Base-by-base conservation (phyloP, 164 flowering plant genomes). In the Vitis vinifera region DNA sequence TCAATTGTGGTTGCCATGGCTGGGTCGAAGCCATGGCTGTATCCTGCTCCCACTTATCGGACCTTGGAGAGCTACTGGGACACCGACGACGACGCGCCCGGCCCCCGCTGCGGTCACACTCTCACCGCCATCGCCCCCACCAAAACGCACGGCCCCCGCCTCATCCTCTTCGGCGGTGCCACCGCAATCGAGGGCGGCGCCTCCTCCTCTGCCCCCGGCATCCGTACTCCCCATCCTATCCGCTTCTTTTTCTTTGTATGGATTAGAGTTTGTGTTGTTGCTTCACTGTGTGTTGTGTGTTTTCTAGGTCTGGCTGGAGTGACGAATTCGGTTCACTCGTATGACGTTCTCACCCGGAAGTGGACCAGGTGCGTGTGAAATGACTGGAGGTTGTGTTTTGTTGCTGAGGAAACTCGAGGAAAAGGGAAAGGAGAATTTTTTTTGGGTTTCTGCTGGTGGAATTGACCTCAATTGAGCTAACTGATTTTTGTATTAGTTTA, bases 131-230 rank as follows among this genome's bases (percentile, higher is more conserved):
- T 96, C 67, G 90, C 97, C 49, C 84, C 97, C 69, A 83, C 91
- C 66, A 91, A 93, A 68, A 62, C 87, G n/a, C 89, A 86, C 51
- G 99, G 99, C 19, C 90, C 97, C 16, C 89, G 97, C 19, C 90
- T 96, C 48, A 89, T 96, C 68, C 89, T 96, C 61, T 96, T 96
- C 66, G 99, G 99, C 53, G 99, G 99, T 66, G 93, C 97, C 72
- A 93, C 98, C 47, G 98, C 99, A 59, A 93, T 96, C 55, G 99
- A 93, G 69, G 91, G 92, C 29, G 97, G 95, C 61, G 83, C 79
- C 51, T 14, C 89, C 68, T 76, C 89, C 63, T 81, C 93, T 27
- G 81, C 80, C 50, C 87, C 98, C 17, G 98, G 98, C 67, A 93
- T 93, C 80, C 71, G 98, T 93, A 57, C 73, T 13, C 8, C 23